Evolutionary conservation across 129 eudicot genomes (phyloP), one percentile per base, ranked within the genome.

Genomic region (Smallanthus sonchifolius): DNA sequence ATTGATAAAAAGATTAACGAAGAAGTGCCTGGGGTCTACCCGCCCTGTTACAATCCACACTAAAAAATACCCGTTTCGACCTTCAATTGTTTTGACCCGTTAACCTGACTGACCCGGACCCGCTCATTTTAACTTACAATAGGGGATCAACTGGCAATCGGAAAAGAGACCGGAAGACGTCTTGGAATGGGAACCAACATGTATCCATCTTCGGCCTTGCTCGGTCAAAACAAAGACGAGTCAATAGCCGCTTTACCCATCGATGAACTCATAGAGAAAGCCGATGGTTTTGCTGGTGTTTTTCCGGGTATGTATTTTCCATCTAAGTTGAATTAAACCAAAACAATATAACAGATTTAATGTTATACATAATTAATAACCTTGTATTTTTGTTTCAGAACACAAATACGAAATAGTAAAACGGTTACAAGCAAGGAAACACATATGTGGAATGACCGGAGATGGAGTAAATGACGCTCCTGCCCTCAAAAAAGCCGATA

Each of bases 141-240:
- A 94, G 99, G 99, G 75, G 99, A 95, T 86, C 99, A 95, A 54
- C 87, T 95, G 71, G 99, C 99, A 7, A 95, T 95, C 4, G 99
- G 96, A 55, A 95, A 95, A 74, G 99, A 95, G 87, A 95, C 99
- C 5, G 99, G 99, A 7, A 87, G 99, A 34, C 92, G 99, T 20
- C 87, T 95, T 76, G 99, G 99, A 82, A 95, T 95, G 99, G 99
- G 99, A 71, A 95, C 96, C 44, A 95, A 95, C 84, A 95, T 95
- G 99, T 95, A 95, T 82, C 99, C 99, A 47, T 88, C 99, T 14
- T 95, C 99, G 43, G 97, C 99, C 77, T 86, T 95, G 70, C 92
- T 95, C 39, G 97, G 99, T 48, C 96, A 95, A 80, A 83, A 89
- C 77, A 95, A 91, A 86, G 99, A 95, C 42, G 99, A 95, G 86